These are phyloP conservation scores for Nemania abortiva DNA, from an alignment of 2,329 filamentous ascomycete genomes.

Conservation along the genomic window DNA sequence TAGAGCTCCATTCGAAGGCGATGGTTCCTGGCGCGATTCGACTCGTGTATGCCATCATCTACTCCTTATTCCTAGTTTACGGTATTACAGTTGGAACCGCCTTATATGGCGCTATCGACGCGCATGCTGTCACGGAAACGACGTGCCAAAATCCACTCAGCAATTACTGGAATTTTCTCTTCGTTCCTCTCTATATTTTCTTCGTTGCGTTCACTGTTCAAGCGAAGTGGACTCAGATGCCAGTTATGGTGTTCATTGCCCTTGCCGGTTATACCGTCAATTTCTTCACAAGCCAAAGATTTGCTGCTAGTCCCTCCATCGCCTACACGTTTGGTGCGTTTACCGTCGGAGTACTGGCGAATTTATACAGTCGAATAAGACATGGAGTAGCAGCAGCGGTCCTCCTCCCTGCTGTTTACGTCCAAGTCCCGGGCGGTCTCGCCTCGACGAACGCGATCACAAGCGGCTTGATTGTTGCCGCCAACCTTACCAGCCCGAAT, in stretches of 20 bases:
- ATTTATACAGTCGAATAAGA: constrained; percentile 72
- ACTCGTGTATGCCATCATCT: constrained; percentile 79
- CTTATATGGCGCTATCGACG: constrained; percentile 64
- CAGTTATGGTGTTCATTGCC: constrained; percentile 80
- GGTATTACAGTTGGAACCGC: constrained; percentile 73
- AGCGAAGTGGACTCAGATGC: constrained; percentile 81
- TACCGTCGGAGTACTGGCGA: constrained; percentile 80
- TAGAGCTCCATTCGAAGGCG: constrained; percentile 76
- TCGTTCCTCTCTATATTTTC: constrained; percentile 75
- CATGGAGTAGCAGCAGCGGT: constrained; percentile 85
- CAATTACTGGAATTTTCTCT: constrained; percentile 69
- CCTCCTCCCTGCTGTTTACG: constrained; percentile 88
- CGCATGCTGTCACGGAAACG: constrained; percentile 57
- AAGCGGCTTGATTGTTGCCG: constrained; percentile 67
- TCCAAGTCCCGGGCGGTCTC: constrained; percentile 73
- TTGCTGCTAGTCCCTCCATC: constrained; percentile 78
- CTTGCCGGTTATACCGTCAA: constrained; percentile 81
- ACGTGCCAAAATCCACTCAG: constrained; percentile 60
- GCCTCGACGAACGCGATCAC: constrained; percentile 70
- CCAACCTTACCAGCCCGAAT: constrained; percentile 63
- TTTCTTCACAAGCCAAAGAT: constrained; percentile 75
- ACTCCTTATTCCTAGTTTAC: constrained; percentile 77
- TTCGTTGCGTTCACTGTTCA: constrained; percentile 84
- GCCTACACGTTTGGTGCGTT: constrained; percentile 83
- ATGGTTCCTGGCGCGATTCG: constrained; percentile 77